Base-by-base conservation (phyloP, 768 basidiomycete species). In the Boletus reticuloceps region DNA sequence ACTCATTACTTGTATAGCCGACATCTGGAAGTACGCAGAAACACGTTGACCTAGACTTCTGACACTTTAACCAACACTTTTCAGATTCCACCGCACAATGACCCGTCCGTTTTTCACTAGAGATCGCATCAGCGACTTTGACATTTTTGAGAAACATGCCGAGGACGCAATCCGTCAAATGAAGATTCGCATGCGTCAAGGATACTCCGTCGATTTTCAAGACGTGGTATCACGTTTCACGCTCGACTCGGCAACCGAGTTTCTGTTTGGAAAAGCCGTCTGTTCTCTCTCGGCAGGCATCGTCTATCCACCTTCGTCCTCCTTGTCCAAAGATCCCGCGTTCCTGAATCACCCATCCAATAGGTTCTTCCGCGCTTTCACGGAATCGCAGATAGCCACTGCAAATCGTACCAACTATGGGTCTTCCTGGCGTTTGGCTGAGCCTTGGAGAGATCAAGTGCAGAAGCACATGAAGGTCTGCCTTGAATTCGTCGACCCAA, bases 161-260 rank as follows among this genome's bases (percentile, higher is more conserved):
- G 61, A 67, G 17, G 64, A 70, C n/a, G 70, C 69, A 0, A 64
- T 76, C 27, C 50, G 44, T n/a, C 74, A 70, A 32, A 61, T 73
- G 57, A 72, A 70, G 62, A 29, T 41, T 6, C 72, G 74, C 32
- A 27, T 75, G 44, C 51, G 60, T 7, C 61, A 72, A 22, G 75
- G 77, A 2, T 68, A 73, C 34, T 67, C 75, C 6, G 62, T 81
- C 34, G 76, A 80, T 58, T 71, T 78, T 54, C 75, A 80, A 60
- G 79, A 78, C 46, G 58, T 77, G 49, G 66, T 67, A 1, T 70
- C 69, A 2, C 72, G 77, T 3, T 82, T 82, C 64, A 82, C 82
- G 1, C 66, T 86, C 31, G 84, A 86, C 61, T 81, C 81, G 0
- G 81, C 82, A 0, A 79, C 82, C 0, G 79, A 80, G 20, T 84